Evolutionary conservation across 805 yeast genomes (phyloP), one percentile per base, ranked within the genome.

Genomic region (Nadsonia fulvescens): DNA sequence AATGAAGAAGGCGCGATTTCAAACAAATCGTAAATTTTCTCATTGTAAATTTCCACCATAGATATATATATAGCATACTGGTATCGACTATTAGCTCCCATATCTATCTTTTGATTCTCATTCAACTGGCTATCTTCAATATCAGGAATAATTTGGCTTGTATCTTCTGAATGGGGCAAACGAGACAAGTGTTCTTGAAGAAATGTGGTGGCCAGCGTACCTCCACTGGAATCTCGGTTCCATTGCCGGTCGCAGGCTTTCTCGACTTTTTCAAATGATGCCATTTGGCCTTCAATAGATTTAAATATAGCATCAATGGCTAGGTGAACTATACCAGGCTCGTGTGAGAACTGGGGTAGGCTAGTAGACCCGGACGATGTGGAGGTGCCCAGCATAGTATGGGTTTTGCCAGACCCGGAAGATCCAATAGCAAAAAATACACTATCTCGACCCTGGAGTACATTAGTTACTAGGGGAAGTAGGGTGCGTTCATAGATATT

Each of bases 41-140:
- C 70, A 34, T 62, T 62, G 35, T 61, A 57, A 12, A 66, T 48
- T 37, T 66, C 71, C 40, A 61, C 61, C 50, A 63, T 58, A 4
- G 69, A 59, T n/a, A 66, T 14, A 2, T 65, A 56, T 12, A 65
- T 42, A 0, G 59, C 66, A 35, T 39, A 44, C 14, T 23, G 20
- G 27, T 30, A 32, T 8, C 33, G 15, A 15, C 27, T 20, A 17
- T 8, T n/a, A 17, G 8, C 9, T n/a, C n/a, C 19, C 14, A 22
- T 17, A n/a, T n/a, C 29, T 6, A n/a, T n/a, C n/a, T n/a, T n/a
- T n/a, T n/a, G n/a, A n/a, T n/a, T n/a, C n/a, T n/a, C n/a, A n/a
- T n/a, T n/a, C n/a, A n/a, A n/a, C n/a, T n/a, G n/a, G n/a, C n/a
- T n/a, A n/a, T n/a, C n/a, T n/a, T n/a, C n/a, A n/a, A n/a, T n/a